Percentiles rank a stretch among this genome's conserved stretches.
These are phyloP conservation scores for Geosmithia flava DNA, from an alignment of 2,329 filamentous ascomycete genomes.

Conservation along the genomic window DNA sequence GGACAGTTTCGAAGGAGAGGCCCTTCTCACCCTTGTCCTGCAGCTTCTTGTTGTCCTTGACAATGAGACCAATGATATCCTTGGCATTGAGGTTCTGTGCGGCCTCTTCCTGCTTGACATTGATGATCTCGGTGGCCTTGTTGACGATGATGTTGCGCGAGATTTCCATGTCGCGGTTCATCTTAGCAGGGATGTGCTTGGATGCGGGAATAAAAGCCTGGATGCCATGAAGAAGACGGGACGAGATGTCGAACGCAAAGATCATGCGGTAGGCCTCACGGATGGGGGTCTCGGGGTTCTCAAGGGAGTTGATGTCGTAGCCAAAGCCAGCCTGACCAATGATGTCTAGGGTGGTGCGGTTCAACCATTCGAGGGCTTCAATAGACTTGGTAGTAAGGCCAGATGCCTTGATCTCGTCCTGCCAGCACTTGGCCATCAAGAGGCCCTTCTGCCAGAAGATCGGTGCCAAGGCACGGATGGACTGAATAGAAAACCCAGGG, in stretches of 20 bases:
- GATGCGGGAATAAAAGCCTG: constrained; percentile 25
- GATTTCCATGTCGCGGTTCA: constrained; percentile 22
- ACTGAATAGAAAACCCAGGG: constrained; percentile 19
- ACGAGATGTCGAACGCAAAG: neutral
- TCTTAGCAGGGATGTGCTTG: constrained; percentile 22
- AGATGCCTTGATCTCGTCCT: constrained; percentile 16
- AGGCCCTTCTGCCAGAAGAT: constrained; percentile 27
- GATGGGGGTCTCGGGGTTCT: constrained; percentile 20
- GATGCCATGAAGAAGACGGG: constrained; percentile 24
- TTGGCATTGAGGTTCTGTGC: constrained; percentile 16
- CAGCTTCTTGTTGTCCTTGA: constrained; percentile 25
- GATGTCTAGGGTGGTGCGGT: constrained; percentile 29
- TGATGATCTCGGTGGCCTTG: constrained; percentile 21
- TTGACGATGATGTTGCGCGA: constrained; percentile 20
- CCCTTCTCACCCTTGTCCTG: constrained; percentile 20
- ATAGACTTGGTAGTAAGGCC: constrained; percentile 16
- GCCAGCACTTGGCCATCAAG: constrained; percentile 28
- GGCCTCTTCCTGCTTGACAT: constrained; percentile 18
- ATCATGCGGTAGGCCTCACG: constrained; percentile 26
- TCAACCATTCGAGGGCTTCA: constrained; percentile 27
- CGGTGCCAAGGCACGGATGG: constrained; percentile 21
- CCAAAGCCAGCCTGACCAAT: constrained; percentile 27
- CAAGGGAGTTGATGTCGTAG: constrained; percentile 24
- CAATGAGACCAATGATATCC: constrained; percentile 26
- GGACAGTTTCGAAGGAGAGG: constrained; percentile 15